Evolutionary conservation across 2,329 filamentous ascomycete genomes (phyloP).

Genomic region (Cladophialophora bantiana): DNA sequence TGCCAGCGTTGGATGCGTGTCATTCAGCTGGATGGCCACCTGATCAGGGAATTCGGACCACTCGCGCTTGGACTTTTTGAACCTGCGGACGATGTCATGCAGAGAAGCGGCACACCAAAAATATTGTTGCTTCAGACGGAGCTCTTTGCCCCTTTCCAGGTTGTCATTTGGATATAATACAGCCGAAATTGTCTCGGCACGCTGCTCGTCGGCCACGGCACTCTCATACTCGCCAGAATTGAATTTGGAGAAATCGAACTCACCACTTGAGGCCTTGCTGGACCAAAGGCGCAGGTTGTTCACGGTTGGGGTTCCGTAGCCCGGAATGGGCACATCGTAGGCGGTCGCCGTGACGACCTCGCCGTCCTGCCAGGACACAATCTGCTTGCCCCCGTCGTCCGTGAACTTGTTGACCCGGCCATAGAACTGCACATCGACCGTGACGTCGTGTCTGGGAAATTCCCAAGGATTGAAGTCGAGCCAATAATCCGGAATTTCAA

Average conservation of each 20-base stretch:
- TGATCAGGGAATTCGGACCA: slow-evolving; percentile 95
- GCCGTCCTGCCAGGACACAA: slow-evolving; percentile 85
- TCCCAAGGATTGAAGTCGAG: slow-evolving; percentile 99
- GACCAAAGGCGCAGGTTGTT: slow-evolving; percentile 98
- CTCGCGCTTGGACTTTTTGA: slow-evolving; percentile 93
- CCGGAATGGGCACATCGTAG: slow-evolving; percentile 91
- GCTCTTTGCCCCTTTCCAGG: slow-evolving; percentile 92
- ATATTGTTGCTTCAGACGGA: slow-evolving; percentile 98
- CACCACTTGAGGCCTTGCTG: slow-evolving; percentile 93
- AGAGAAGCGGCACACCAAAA: slow-evolving; percentile 99
- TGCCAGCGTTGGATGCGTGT: slow-evolving; percentile 94
- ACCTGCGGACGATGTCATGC: slow-evolving; percentile 93
- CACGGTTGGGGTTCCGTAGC: slow-evolving; percentile 85
- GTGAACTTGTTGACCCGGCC: slow-evolving; percentile 77
- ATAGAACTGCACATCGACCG: slow-evolving; percentile 96
- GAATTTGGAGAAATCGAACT: slow-evolving; percentile 99
- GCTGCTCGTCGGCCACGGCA: slow-evolving; percentile 96
- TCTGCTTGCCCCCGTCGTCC: slow-evolving; percentile 77
- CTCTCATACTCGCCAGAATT: slow-evolving; percentile 98
- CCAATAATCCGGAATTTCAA: slow-evolving; percentile 99
- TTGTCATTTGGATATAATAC: slow-evolving; percentile 98
- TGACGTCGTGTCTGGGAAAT: slow-evolving; percentile 93
- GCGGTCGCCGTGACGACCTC: slow-evolving; percentile 92
- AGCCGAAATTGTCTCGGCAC: slow-evolving; percentile 97
- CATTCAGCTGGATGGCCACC: slow-evolving; percentile 96